Evolutionary conservation across 2,329 filamentous ascomycete species (phyloP).

Genomic region (Fusarium paranaense): DNA sequence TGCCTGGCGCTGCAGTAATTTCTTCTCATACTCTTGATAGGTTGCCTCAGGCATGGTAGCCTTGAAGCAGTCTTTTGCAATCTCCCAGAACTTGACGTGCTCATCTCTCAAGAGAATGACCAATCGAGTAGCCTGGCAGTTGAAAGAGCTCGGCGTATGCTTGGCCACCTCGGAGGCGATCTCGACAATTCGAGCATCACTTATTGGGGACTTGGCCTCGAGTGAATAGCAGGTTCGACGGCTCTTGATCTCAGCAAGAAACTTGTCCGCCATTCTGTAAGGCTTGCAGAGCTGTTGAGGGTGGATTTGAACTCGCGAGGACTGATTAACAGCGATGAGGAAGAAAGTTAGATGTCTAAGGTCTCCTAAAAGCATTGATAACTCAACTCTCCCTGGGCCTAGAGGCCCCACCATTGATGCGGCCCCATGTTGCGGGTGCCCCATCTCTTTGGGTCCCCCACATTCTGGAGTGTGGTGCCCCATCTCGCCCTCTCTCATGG

Average conservation of each 20-base stretch:
- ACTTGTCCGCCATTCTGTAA: constrained; percentile 9
- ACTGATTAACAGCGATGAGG: not conserved
- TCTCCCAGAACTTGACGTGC: constrained; percentile 19
- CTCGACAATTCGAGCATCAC: constrained; percentile 9
- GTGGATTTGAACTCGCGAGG: not conserved
- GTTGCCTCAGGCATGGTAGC: constrained; percentile 3
- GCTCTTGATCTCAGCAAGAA: constrained; percentile 8
- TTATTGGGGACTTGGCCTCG: constrained; percentile 15
- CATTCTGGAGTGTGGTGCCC: not conserved
- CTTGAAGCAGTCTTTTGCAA: constrained; percentile 14
- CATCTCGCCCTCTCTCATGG: not conserved
- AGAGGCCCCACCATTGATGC: not conserved
- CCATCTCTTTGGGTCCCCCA: constrained; percentile 10
- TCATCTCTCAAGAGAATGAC: constrained; percentile 14
- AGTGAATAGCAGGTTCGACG: constrained; percentile 18
- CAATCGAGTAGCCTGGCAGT: constrained; percentile 20
- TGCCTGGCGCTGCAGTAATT: constrained; percentile 2
- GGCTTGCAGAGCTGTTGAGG: not conserved
- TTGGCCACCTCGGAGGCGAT: constrained; percentile 15
- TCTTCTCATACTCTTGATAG: constrained; percentile 16
- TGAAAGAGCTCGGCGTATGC: constrained; percentile 24
- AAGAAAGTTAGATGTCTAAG: too few relatives aligned
- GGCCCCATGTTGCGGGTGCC: not conserved
- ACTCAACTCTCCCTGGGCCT: not conserved
- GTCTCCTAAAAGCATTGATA: not conserved